Evolutionary conservation across 2,329 filamentous ascomycete species (phyloP).

Genomic region (Talaromyces sp.): DNA sequence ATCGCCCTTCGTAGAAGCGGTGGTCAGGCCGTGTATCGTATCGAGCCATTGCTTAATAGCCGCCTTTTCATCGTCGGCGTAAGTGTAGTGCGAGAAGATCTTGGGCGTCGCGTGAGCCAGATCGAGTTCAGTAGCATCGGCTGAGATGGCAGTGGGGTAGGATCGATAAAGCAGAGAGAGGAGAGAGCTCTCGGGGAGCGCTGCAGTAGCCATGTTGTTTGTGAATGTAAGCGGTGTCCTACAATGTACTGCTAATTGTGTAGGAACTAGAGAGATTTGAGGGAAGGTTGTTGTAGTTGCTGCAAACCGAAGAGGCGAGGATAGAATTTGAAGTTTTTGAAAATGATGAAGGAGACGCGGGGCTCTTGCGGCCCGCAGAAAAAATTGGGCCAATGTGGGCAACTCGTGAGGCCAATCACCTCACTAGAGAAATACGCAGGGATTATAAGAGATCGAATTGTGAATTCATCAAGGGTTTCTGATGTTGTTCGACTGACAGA

Average conservation of each 20-base stretch:
- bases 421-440: background rate
- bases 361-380: conserved; percentile 17
- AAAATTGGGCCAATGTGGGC: conserved; percentile 17
- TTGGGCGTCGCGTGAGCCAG: conserved; percentile 48
- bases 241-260: background rate
- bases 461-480: background rate
- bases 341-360: conserved; percentile 12
- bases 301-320: conserved; percentile 14
- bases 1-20: conserved; percentile 47
- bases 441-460: background rate
- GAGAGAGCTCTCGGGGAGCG: conserved; percentile 38
- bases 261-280: background rate
- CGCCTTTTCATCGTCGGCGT: conserved; percentile 72
- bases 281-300: conserved; percentile 4
- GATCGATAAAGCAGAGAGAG: conserved; percentile 43
- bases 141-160: conserved; percentile 37
- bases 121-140: conserved; percentile 39
- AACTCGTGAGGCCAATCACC: conserved; percentile 9
- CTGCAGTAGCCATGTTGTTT: conserved; percentile 27
- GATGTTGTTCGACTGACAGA: background rate
- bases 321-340: conserved; percentile 6
- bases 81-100: conserved; percentile 65
- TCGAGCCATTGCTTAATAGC: conserved; percentile 88
- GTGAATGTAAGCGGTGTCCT: background rate
- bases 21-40: conserved; percentile 65